These are phyloP conservation scores for Diplogelasinospora grovesii DNA, from an alignment of 495 filamentous ascomycete genomes.

Conservation along the genomic window DNA sequence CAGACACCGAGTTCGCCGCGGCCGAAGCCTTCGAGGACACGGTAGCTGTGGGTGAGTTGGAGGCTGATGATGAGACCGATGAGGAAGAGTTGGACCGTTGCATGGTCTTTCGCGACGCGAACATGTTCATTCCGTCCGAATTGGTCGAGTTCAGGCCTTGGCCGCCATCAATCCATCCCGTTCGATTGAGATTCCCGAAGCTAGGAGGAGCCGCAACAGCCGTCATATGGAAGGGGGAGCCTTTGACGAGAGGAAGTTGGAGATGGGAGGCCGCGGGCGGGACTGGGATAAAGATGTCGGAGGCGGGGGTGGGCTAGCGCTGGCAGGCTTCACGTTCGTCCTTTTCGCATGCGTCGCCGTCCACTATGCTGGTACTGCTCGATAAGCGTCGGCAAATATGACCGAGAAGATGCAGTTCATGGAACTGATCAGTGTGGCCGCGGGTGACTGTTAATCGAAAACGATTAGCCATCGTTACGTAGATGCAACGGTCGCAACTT, in stretches of 20 bases:
- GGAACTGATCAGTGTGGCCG: too few species aligned
- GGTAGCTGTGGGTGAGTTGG: conserved; percentile 58
- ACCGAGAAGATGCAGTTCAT: too few species aligned
- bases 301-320: conserved; percentile 12
- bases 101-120: conserved; percentile 76
- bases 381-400: too few species aligned
- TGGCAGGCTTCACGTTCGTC: conserved; percentile 5
- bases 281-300: conserved; percentile 29
- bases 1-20: conserved; percentile 28
- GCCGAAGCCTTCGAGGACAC: conserved; percentile 31
- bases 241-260: too few species aligned
- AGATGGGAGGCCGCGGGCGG: conserved; percentile 12
- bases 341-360: conserved; percentile 11
- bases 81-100: conserved; percentile 86
- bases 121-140: conserved; percentile 68
- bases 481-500: too few species aligned
- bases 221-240: conserved; percentile 70
- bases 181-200: conserved; percentile 62
- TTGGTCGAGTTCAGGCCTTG: conserved; percentile 74
- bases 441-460: too few species aligned
- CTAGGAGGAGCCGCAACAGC: conserved; percentile 91
- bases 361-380: too few species aligned
- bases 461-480: too few species aligned
- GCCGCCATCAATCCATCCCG: conserved; percentile 69
- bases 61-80: conserved; percentile 64